These are phyloP conservation scores for Alternaria arborescens DNA, from an alignment of 2,329 filamentous ascomycete genomes.

Conservation along the genomic window DNA sequence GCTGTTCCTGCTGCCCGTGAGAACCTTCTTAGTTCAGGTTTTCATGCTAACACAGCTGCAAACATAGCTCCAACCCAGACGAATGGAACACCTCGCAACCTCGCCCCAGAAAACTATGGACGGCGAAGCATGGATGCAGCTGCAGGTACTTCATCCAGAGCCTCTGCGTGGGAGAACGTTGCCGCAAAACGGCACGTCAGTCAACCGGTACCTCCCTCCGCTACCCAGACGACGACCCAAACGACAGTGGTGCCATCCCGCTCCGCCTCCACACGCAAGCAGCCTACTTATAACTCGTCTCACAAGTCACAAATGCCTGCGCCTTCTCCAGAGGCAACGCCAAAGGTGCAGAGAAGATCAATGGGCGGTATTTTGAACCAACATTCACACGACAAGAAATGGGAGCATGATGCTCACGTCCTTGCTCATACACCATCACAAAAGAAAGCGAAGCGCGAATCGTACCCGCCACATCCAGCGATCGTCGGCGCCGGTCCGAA, in stretches of 20 bases:
- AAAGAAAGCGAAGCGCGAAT: slow-evolving; percentile 37
- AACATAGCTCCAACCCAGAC: slow-evolving; percentile 17
- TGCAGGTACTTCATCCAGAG: slow-evolving; percentile 14
- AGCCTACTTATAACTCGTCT: slow-evolving; percentile 45
- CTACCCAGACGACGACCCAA: slow-evolving; percentile 22
- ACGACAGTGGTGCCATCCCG: slow-evolving; percentile 32
- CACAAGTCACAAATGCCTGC: slow-evolving; percentile 46
- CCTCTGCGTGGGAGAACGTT: slow-evolving; percentile 37
- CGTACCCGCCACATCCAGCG: slow-evolving; percentile 48
- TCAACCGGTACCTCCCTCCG: slow-evolving; percentile 34
- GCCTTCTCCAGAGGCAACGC: slow-evolving; percentile 22
- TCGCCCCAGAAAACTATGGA: slow-evolving; percentile 22
- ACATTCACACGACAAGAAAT: slow-evolving; percentile 33
- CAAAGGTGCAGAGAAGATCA: slow-evolving; percentile 36
- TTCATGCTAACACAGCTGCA: slow-evolving; percentile 36
- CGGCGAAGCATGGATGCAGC: slow-evolving; percentile 30
- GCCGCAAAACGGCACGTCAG: slow-evolving; percentile 37
- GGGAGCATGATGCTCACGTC: slow-evolving; percentile 44
- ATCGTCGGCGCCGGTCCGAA: slow-evolving; percentile 48
- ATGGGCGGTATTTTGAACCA: slow-evolving; percentile 49
- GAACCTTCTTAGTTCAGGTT: slow-evolving; percentile 33
- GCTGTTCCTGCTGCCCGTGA: slow-evolving; percentile 19
- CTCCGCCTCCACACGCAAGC: slow-evolving; percentile 31
- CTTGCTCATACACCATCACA: slow-evolving; percentile 35
- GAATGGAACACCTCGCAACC: slow-evolving; percentile 17